These are phyloP conservation scores for Neofusicoccum kwambonambiense DNA, from an alignment of 2,329 filamentous ascomycete species.

Conservation along the genomic window DNA sequence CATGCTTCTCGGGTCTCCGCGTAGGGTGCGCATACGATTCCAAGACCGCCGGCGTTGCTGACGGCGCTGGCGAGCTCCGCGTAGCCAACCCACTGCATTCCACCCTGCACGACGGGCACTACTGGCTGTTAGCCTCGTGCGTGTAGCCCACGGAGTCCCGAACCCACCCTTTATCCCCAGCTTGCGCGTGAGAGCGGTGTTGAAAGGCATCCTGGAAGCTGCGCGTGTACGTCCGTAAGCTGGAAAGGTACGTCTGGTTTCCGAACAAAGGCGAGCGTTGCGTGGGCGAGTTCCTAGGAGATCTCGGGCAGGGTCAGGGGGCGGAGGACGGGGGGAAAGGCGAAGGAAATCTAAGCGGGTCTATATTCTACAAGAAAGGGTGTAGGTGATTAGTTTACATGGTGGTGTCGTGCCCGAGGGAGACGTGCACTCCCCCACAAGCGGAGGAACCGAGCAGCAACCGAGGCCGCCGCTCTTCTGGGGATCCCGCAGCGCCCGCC, in stretches of 20 bases:
- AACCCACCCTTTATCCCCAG: slow-evolving; percentile 57
- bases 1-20: background rate
- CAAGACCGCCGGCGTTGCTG: slow-evolving; percentile 66
- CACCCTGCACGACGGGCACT: slow-evolving; percentile 82
- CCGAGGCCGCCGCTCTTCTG: slow-evolving; percentile 12
- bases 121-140: background rate
- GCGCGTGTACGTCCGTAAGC: background rate
- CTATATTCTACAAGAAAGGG: background rate
- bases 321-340: background rate
- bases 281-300: background rate
- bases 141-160: slow-evolving; percentile 36
- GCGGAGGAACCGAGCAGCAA: slow-evolving; percentile 7
- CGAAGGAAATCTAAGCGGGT: background rate
- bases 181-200: slow-evolving; percentile 61
- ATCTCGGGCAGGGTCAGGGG: background rate
- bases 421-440: slow-evolving; percentile 3
- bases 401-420: background rate
- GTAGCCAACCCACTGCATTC: slow-evolving; percentile 84
- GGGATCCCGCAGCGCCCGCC: background rate
- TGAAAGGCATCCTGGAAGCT: slow-evolving; percentile 57
- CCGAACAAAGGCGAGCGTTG: background rate
- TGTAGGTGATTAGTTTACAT: slow-evolving; percentile 10
- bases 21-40: slow-evolving; percentile 52
- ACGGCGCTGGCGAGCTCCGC: slow-evolving; percentile 75
- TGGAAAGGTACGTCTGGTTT: background rate